These are phyloP conservation scores for Colletotrichum sp. DNA, from an alignment of 2,329 filamentous ascomycete genomes.

Conservation along the genomic window DNA sequence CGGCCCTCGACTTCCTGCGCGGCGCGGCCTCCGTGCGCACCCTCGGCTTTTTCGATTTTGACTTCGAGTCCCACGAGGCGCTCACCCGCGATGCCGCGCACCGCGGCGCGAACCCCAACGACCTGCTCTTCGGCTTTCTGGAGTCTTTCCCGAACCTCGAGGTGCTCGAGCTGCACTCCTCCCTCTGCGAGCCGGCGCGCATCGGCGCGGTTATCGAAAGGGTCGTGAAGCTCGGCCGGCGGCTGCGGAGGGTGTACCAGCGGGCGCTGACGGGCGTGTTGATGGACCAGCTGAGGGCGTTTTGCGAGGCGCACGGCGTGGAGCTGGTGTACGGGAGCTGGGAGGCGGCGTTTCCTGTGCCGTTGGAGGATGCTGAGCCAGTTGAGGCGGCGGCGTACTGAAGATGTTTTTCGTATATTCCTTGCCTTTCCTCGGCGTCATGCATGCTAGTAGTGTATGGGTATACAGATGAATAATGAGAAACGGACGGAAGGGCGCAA, in stretches of 20 bases:
- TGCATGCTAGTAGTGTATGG: neutral
- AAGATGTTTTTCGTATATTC: neutral
- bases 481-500: neutral
- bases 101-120: neutral
- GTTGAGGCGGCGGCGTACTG: neutral
- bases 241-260: slow-evolving; percentile 12
- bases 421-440: neutral
- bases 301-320: slow-evolving; percentile 5
- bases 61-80: slow-evolving; percentile 29
- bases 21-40: slow-evolving; percentile 36
- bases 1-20: slow-evolving; percentile 38
- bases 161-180: slow-evolving; percentile 19
- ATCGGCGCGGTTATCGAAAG: slow-evolving; percentile 1
- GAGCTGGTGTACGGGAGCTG: slow-evolving; percentile 14
- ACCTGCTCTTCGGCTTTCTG: slow-evolving; percentile 20
- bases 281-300: slow-evolving; percentile 14
- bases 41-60: slow-evolving; percentile 39
- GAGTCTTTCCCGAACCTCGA: slow-evolving; percentile 23
- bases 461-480: neutral
- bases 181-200: neutral
- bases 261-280: slow-evolving; percentile 5
- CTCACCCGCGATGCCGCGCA: slow-evolving; percentile 12
- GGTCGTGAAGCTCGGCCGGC: neutral
- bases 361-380: neutral
- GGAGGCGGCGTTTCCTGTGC: slow-evolving; percentile 10